Evolutionary conservation across 306 rosid species (phyloP).

Genomic region (Betula pendula): DNA sequence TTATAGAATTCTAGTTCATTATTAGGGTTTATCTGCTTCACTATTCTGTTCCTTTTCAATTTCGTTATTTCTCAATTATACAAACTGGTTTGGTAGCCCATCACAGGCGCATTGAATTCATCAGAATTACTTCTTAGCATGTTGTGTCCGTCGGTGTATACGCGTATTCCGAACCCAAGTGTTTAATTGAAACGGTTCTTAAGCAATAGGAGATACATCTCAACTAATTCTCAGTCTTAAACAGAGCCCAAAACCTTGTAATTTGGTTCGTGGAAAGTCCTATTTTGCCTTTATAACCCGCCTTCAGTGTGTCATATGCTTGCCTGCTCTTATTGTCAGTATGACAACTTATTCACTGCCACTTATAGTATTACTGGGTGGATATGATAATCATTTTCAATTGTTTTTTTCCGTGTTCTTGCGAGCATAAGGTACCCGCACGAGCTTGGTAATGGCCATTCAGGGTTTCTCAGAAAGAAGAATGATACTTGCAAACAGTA

Average conservation of each 20-base stretch:
- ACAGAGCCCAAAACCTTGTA: not conserved
- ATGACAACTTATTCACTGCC: not conserved
- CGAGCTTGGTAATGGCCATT: slow-evolving; percentile 41
- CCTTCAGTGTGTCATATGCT: not conserved
- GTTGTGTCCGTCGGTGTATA: not conserved
- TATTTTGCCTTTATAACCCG: not conserved
- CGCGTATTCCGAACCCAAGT: too few species aligned
- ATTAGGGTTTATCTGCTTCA: not conserved
- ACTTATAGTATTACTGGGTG: not conserved
- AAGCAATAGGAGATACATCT: not conserved
- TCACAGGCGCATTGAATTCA: not conserved
- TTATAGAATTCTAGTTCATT: not conserved
- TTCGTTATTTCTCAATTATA: not conserved
- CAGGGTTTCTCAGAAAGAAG: slow-evolving; percentile 40
- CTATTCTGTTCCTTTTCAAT: not conserved
- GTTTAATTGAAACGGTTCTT: not conserved
- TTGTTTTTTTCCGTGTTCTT: not conserved
- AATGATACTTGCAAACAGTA: slow-evolving; percentile 42
- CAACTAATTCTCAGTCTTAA: not conserved
- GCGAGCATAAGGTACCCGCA: slow-evolving; percentile 37
- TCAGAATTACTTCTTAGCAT: not conserved
- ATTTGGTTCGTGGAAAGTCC: not conserved
- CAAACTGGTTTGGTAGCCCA: not conserved
- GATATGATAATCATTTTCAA: not conserved
- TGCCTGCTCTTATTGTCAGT: not conserved